These are phyloP conservation scores for Tuber magnatum DNA, from an alignment of 495 filamentous ascomycete species.

Conservation along the genomic window DNA sequence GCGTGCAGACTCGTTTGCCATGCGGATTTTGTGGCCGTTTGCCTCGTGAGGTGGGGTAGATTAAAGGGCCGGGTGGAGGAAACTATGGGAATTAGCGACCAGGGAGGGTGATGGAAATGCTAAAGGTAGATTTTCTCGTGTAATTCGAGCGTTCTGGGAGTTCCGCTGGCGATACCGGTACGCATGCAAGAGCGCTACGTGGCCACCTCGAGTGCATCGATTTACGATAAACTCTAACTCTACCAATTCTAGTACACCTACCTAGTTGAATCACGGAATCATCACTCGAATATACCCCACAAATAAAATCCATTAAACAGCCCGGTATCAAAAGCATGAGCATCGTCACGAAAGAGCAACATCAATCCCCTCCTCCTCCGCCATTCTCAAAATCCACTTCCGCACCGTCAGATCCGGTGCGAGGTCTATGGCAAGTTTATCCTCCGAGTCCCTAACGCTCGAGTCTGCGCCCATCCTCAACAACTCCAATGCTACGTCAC, in stretches of 20 bases:
- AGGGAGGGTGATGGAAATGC: not conserved
- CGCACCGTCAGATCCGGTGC: constrained; percentile 72
- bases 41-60: not conserved
- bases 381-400: constrained; percentile 69
- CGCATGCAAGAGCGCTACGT: not conserved
- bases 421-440: constrained; percentile 65
- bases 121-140: not conserved
- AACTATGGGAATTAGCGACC: not conserved
- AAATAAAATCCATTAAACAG: not conserved
- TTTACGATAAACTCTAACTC: not conserved
- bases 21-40: not conserved
- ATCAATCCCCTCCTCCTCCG: constrained; percentile 82
- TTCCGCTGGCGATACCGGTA: not conserved
- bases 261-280: not conserved
- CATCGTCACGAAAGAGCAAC: constrained; percentile 7
- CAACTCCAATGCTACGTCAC: constrained; percentile 73
- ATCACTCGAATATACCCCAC: not conserved
- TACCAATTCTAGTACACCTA: not conserved
- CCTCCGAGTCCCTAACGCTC: constrained; percentile 69
- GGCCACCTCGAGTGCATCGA: not conserved
- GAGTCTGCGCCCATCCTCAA: constrained; percentile 78
- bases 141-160: not conserved
- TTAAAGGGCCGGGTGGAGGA: not conserved
- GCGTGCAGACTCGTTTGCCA: not conserved
- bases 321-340: not conserved